Evolutionary conservation across 352 stramenopile genomes (phyloP), one percentile per base, ranked within the genome.

Genomic region (Aphanomyces astaci): DNA sequence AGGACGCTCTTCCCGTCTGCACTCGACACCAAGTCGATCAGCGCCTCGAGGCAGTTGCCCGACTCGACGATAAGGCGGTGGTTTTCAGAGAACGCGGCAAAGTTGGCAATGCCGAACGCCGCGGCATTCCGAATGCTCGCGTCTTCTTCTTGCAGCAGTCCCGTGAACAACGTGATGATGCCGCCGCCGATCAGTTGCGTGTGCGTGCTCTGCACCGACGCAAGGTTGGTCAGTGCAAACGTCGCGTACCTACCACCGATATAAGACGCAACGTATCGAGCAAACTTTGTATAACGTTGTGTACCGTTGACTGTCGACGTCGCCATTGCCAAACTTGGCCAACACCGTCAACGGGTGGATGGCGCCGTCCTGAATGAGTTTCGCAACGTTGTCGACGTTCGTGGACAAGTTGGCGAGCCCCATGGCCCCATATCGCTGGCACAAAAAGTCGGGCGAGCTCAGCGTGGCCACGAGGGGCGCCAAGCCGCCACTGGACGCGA

Each of bases 391-490:
- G 36, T 84, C 79, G 2, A 84, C 71, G 72, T 98, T 97, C 3
- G 91, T 96, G 13, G 95, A 96, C 19, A 99, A 74, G 70, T 99
- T 99, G 1, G 92, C 94, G 28, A 98, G 81, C 19, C 92, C 92
- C 94, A 98, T 98, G 27, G 89, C 89, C 17, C 93, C 90, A 77
- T 96, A 99, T 25, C 94, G 84, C 70, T 97, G 94, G 64, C 88
- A 96, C 17, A 98, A 70, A 36, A 88, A 87, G 74, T 99, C 96
- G 0, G 91, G 84, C 0, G 90, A 96, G 22, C 80, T 86, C 24
- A 99, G 80, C 17, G 94, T 90, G 22, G 88, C 75, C 45, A 96
- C 77, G 0, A 99, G 76, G 33, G 93, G 89, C 7, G 85, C 77
- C 17, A 99, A 71, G 3, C 88, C 89, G 15, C 95, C 95, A 4